Base-by-base conservation (phyloP, 2,329 filamentous ascomycete species). In the Aspergillus hiratsukae region DNA sequence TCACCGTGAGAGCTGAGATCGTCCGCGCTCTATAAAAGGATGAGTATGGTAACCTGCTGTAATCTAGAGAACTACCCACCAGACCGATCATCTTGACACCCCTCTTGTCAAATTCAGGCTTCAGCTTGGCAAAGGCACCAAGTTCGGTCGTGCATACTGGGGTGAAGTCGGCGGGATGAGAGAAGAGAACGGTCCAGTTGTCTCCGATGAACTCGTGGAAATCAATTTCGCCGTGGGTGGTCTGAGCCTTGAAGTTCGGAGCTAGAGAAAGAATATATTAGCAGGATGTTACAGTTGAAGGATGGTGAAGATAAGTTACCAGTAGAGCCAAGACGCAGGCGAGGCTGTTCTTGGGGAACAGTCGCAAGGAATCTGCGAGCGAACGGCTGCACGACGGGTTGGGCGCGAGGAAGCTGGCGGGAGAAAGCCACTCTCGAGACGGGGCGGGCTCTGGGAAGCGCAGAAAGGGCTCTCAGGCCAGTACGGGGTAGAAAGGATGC, bases 131-230 rank as follows among this genome's bases (percentile, higher is more conserved):
- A 69, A 97, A 95, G 58, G 91, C 91, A 61, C 91, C 92, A 61
- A 97, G 87, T 80, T 97, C 92, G 54, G 91, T 97, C 62, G 92
- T 97, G 83, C 92, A 97, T 58, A 96, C 92, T 54, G 92, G 92
- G 1, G 92, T 96, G 82, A 90, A 96, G 77, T 96, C 92, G 54
- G 76, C 86, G 17, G 85, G 85, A 75, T 88, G 85, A 45, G 84
- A 87, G 79, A 88, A 88, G 61, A 88, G 80, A 60, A 88, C 79
- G 58, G 85, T 82, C 84, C 85, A 88, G 63, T 80, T 84, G 75
- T 87, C 78, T 67, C 83, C 85, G 62, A 88, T 86, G 76, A 84
- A 88, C 68, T 87, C 76, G 75, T 88, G 85, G 78, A 88, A 88
- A 74, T 88, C 81, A 66, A 87, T 87, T 55, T 81, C 78, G 58